phyloP scores from a whole-genome alignment of 352 stramenopile genomes.

The Thalassiosira hispida region DNA sequence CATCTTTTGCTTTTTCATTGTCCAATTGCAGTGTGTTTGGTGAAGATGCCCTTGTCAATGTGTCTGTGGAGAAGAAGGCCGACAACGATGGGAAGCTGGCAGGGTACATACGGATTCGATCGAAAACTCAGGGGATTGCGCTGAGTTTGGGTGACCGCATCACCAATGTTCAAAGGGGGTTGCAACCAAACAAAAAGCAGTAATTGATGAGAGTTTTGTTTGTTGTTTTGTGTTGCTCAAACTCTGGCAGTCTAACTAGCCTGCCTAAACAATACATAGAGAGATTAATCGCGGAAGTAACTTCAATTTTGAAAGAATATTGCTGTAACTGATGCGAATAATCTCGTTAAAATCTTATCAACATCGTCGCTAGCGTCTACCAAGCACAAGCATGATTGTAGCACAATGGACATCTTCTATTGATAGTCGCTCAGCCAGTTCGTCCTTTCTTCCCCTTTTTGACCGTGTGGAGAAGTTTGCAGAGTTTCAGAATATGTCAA shows the following conservation, averaged over 20 bases:
- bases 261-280: constrained; percentile 7
- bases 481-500: too few species aligned
- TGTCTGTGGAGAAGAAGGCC: constrained; percentile 98
- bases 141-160: constrained; percentile 98
- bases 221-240: constrained; percentile 19
- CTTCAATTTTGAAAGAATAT: too few species aligned
- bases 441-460: too few species aligned
- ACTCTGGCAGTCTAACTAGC: constrained; percentile 1
- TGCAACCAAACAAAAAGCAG: constrained; percentile 32
- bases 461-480: too few species aligned
- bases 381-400: too few species aligned
- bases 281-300: background rate
- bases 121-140: constrained; percentile 99
- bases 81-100: constrained; percentile 96
- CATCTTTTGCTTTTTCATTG: constrained; percentile 35
- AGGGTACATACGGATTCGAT: constrained; percentile 99
- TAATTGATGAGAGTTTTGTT: constrained; percentile 11
- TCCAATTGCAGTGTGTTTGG: constrained; percentile 84
- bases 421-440: too few species aligned
- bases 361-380: too few species aligned
- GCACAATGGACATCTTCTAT: too few species aligned
- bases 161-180: constrained; percentile 91
- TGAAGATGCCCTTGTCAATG: constrained; percentile 99
- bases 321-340: too few species aligned
- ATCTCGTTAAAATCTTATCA: too few species aligned